phyloP scores from a whole-genome alignment of 73 alveolate genomes.

The Paramecium pentaurelia region DNA sequence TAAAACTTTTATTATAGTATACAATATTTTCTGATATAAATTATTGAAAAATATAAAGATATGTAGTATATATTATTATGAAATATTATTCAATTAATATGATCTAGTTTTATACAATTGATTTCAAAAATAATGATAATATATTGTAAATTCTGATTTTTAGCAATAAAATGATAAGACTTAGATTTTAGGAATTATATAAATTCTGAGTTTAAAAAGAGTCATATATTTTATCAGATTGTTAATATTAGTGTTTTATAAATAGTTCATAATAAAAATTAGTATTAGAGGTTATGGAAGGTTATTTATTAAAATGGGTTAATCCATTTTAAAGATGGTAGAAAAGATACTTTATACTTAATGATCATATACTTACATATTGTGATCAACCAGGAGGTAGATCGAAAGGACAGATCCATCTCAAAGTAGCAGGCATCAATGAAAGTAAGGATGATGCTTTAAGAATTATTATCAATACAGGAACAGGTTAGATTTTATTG shows the following conservation, averaged over 20 bases:
- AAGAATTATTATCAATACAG: slow-evolving; percentile 55
- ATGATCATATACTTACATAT: slow-evolving; percentile 57
- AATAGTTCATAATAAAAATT: background rate
- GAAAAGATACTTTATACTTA: slow-evolving; percentile 61
- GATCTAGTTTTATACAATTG: no score
- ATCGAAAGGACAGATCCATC: slow-evolving; percentile 54
- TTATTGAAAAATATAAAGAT: no score
- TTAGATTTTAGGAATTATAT: background rate
- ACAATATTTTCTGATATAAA: no score
- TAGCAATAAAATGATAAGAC: background rate
- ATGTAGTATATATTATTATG: no score
- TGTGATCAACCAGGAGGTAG: slow-evolving; percentile 59
- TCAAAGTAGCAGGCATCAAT: slow-evolving; percentile 54
- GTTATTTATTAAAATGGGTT: slow-evolving; percentile 62
- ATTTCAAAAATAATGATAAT: background rate
- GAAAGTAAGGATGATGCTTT: slow-evolving; percentile 59
- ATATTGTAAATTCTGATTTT: background rate
- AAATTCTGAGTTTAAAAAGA: background rate
- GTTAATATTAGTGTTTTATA: background rate
- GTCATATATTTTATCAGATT: background rate
- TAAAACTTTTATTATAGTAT: no score
- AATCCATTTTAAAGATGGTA: slow-evolving; percentile 68
- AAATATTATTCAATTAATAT: no score
- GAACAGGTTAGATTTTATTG: slow-evolving; percentile 33
- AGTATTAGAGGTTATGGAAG: slow-evolving; percentile 53